Evolutionary conservation across 495 filamentous ascomycete genomes (phyloP).

Genomic region (Daldinia concentrica): DNA sequence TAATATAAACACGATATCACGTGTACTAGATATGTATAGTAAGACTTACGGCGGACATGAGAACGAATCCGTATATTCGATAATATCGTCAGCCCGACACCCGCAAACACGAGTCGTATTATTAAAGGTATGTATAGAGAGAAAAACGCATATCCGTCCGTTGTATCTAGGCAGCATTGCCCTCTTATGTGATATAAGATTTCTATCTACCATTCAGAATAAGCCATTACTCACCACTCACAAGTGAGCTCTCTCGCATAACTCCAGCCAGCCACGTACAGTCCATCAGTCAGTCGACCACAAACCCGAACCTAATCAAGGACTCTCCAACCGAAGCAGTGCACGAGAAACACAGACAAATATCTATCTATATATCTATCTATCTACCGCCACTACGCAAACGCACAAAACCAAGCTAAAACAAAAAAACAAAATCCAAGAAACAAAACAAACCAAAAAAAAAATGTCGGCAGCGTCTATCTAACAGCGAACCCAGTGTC

Average conservation of each 20-base stretch:
- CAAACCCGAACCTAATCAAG: too few species aligned
- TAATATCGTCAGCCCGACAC: background rate
- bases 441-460: background rate
- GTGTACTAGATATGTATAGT: background rate
- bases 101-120: background rate
- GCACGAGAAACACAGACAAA: background rate
- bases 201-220: too few species aligned
- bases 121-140: background rate
- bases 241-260: too few species aligned
- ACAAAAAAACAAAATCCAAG: background rate
- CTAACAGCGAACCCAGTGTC: conserved; percentile 60
- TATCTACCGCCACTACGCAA: background rate
- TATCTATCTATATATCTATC: background rate
- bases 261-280: too few species aligned
- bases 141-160: background rate
- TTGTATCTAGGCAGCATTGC: too few species aligned
- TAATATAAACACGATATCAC: background rate
- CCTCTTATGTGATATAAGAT: too few species aligned
- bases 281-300: too few species aligned
- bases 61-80: background rate
- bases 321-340: too few species aligned
- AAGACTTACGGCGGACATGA: background rate
- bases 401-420: background rate
- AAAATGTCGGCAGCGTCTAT: conserved; percentile 61
- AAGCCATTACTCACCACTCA: too few species aligned